A percentile compares a stretch with the other conserved stretches of the same genome.
phyloP scores from a whole-genome alignment of 345 rosid genomes.

The Nasturtium officinale region DNA sequence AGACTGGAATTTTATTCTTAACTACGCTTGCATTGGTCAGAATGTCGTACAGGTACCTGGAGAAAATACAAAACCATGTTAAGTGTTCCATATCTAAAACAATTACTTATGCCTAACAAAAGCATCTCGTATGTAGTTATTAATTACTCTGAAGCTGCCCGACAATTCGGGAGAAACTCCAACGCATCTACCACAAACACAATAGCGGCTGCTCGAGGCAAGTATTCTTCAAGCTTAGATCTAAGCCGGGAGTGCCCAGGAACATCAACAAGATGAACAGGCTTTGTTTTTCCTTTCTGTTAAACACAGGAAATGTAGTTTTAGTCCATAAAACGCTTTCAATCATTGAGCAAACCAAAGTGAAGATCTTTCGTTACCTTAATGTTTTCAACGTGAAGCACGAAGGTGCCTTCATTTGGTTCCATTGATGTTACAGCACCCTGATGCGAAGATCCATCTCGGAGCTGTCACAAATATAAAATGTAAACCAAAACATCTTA shows the following conservation, averaged over 20 bases:
- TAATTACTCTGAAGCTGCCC: slow-evolving; percentile 70
- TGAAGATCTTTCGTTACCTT: slow-evolving; percentile 51
- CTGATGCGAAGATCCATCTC: slow-evolving; percentile 82
- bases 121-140: neutral
- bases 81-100: neutral
- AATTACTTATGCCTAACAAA: slow-evolving; percentile 1
- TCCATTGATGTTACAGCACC: slow-evolving; percentile 96
- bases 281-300: slow-evolving; percentile 71
- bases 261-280: slow-evolving; percentile 86
- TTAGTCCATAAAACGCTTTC: neutral
- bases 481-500: slow-evolving; percentile 27
- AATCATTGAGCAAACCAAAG: slow-evolving; percentile 9
- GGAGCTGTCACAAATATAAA: slow-evolving; percentile 58
- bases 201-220: slow-evolving; percentile 84
- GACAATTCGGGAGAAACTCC: slow-evolving; percentile 81
- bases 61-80: slow-evolving; percentile 10
- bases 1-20: slow-evolving; percentile 73
- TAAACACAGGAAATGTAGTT: slow-evolving; percentile 2
- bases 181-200: slow-evolving; percentile 87
- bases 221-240: slow-evolving; percentile 76
- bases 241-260: slow-evolving; percentile 93
- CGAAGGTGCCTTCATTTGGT: slow-evolving; percentile 80
- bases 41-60: slow-evolving; percentile 86
- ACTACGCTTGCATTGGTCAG: slow-evolving; percentile 77
- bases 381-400: slow-evolving; percentile 62